Evolutionary conservation across 1,139 yeast genomes (phyloP).

Genomic region (Yamadazyma mexicana): DNA sequence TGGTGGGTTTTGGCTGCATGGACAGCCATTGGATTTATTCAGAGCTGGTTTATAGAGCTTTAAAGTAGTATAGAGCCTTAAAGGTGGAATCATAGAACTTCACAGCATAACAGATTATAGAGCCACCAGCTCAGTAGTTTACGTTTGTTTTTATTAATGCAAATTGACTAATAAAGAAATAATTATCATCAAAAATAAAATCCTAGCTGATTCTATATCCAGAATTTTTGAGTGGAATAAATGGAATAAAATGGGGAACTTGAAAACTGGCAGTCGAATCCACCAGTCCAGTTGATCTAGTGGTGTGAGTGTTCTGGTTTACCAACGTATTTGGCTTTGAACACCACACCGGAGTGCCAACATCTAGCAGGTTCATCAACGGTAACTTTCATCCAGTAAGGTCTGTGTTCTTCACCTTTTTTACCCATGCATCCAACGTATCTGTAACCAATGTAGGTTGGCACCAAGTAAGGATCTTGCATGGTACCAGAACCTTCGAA

Average conservation of each 20-base stretch:
- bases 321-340: constrained; percentile 86
- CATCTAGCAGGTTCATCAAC: constrained; percentile 86
- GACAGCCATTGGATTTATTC: constrained; percentile 31
- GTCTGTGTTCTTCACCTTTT: constrained; percentile 83
- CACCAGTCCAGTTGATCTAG: constrained; percentile 14
- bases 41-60: constrained; percentile 30
- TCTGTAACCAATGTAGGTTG: constrained; percentile 90
- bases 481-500: constrained; percentile 88
- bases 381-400: constrained; percentile 93
- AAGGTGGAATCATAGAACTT: too few relatives aligned
- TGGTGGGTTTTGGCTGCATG: constrained; percentile 48
- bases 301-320: constrained; percentile 67
- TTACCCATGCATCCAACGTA: constrained; percentile 98
- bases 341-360: constrained; percentile 98
- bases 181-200: constrained; percentile 6
- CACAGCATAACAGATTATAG: too few relatives aligned
- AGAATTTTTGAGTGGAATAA: not conserved
- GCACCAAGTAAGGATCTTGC: constrained; percentile 82
- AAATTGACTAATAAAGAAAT: constrained; percentile 10
- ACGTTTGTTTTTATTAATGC: constrained; percentile 10
- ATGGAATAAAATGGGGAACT: not conserved
- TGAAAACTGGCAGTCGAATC: not conserved
- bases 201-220: constrained; percentile 1
- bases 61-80: constrained; percentile 3
- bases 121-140: not conserved